Base-by-base conservation (phyloP, 306 rosid genomes). In the Luffa aegyptiaca region DNA sequence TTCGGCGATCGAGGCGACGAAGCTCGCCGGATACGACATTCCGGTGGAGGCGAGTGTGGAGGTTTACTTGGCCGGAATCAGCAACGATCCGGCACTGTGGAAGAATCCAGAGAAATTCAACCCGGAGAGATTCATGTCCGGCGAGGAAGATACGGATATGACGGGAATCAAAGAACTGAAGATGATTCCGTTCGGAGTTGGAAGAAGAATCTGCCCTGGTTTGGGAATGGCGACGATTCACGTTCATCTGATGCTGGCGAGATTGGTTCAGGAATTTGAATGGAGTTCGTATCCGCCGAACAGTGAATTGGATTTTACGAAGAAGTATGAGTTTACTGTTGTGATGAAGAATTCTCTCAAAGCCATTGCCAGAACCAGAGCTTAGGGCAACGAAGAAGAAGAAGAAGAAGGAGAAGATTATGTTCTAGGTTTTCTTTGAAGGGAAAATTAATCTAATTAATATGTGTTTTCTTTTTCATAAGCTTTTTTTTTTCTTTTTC, bases 11-110 rank as follows among this genome's bases (percentile, higher is more conserved):
- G 93, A 96, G 79, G 79, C 86, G 21, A 86, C 97, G 0, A 89
- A 81, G 8, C 48, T 96, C 55, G 99, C 80, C 33, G 99, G 99
- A 3, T 96, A 88, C 80, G 97, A 96, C 80, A 86, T 96, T 1
- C 98, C 98, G 1, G 51, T 73, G 0, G 80, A 86, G n/a, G 91
- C 87, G 10, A 96, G 84, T 16, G 80, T 96, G 44, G 99, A 96
- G 52, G 48, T 91, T 2, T 93, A 65, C 75, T 46, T 81, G 14
- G 88, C 91, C 0, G 86, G 87, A 0, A 87, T 96, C 3, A 84
- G 81, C 6, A 86, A 85, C n/a, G 94, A 93, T 58, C 87, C 90
- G 2, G 84, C 36, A 1, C 0, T 89, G 3, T 96, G 99, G 99
- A 64, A 85, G 2, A 36, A 90, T 62, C 94, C 98, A 1, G 90